These are phyloP conservation scores for Colletotrichum melonis DNA, from an alignment of 2,329 filamentous ascomycete genomes.

Conservation along the genomic window DNA sequence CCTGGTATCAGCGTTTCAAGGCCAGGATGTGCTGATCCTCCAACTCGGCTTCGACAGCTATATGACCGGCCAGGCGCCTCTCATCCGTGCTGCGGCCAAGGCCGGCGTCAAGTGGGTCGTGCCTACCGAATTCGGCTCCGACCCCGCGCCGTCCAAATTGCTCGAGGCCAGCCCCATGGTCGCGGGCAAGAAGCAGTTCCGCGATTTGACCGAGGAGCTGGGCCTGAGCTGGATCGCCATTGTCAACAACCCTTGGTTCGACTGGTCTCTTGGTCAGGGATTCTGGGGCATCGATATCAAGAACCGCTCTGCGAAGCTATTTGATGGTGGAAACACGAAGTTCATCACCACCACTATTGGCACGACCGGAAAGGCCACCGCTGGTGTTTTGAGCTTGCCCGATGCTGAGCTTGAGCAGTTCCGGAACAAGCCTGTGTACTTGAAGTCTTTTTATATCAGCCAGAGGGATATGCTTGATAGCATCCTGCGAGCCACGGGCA, in stretches of 20 bases:
- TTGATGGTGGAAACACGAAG: constrained; percentile 66
- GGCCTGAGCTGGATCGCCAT: constrained; percentile 47
- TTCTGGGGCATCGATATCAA: constrained; percentile 46
- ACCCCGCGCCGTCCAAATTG: constrained; percentile 43
- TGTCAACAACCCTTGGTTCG: constrained; percentile 46
- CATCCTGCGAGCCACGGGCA: constrained; percentile 67
- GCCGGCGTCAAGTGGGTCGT: constrained; percentile 67
- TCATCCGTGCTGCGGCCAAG: constrained; percentile 65
- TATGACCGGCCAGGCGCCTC: constrained; percentile 54
- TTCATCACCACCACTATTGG: constrained; percentile 70
- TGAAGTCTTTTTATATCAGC: constrained; percentile 68
- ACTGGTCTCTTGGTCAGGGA: constrained; percentile 43
- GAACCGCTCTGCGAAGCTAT: constrained; percentile 49
- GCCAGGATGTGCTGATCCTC: constrained; percentile 48
- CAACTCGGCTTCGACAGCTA: constrained; percentile 25
- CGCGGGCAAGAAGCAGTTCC: constrained; percentile 41
- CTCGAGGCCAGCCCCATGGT: constrained; percentile 37
- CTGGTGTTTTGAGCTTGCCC: constrained; percentile 54
- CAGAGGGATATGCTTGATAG: constrained; percentile 76
- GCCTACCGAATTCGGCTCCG: constrained; percentile 59
- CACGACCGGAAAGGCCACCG: constrained; percentile 59
- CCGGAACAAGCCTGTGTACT: constrained; percentile 59
- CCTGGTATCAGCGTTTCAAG: constrained; percentile 42
- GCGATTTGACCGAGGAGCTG: constrained; percentile 43
- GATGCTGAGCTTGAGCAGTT: constrained; percentile 39